phyloP scores from a whole-genome alignment of 805 yeast genomes.

The Candida corydali region DNA sequence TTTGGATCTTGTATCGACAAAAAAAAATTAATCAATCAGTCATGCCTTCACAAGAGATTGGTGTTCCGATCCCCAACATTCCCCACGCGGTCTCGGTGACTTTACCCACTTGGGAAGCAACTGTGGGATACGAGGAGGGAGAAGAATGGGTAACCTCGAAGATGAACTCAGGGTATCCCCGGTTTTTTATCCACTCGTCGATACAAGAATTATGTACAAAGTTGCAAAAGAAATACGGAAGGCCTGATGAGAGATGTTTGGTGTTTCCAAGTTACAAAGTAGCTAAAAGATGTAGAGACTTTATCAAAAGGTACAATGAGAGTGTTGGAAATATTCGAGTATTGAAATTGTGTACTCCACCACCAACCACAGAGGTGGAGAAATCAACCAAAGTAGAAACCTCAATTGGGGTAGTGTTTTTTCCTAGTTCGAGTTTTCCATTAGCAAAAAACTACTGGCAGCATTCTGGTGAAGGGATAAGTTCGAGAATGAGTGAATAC shows the following conservation, averaged over 20 bases:
- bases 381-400: slow-evolving; percentile 58
- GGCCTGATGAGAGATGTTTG: slow-evolving; percentile 71
- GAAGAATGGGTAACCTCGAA: slow-evolving; percentile 71
- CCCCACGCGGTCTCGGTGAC: slow-evolving; percentile 94
- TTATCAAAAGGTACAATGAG: slow-evolving; percentile 45
- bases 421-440: slow-evolving; percentile 53
- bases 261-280: slow-evolving; percentile 73
- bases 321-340: slow-evolving; percentile 45
- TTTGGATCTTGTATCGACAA: background rate
- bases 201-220: slow-evolving; percentile 53
- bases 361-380: slow-evolving; percentile 59
- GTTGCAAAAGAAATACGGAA: slow-evolving; percentile 67
- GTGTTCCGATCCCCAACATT: slow-evolving; percentile 85
- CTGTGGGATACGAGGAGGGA: slow-evolving; percentile 90
- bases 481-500: slow-evolving; percentile 86
- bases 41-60: slow-evolving; percentile 48
- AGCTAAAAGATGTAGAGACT: slow-evolving; percentile 84
- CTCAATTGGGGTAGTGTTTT: slow-evolving; percentile 74
- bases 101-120: slow-evolving; percentile 92
- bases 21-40: background rate
- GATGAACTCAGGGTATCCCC: slow-evolving; percentile 86
- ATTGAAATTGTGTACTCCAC: slow-evolving; percentile 67
- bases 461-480: slow-evolving; percentile 94
- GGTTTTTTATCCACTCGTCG: slow-evolving; percentile 67
- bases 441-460: slow-evolving; percentile 92